A percentile compares a stretch with the other conserved stretches of the same genome.
Evolutionary conservation across 768 basidiomycete species (phyloP).

Genomic region (Leccinum obscurum): DNA sequence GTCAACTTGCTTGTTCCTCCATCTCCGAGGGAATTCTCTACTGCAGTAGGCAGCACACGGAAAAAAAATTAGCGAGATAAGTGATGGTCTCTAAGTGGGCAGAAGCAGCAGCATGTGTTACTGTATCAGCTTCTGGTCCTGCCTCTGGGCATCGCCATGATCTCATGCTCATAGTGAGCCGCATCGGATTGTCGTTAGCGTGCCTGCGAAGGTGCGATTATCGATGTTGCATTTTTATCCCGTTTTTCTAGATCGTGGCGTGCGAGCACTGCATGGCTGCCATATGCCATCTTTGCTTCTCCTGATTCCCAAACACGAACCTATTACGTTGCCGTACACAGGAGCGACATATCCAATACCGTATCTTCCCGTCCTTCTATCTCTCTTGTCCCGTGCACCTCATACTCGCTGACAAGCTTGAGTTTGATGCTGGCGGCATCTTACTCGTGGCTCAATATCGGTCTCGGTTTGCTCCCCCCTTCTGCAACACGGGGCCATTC

Average conservation of each 20-base stretch:
- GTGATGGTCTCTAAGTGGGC: conserved; percentile 30
- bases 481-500: conserved; percentile 9
- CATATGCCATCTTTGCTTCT: conserved; percentile 25
- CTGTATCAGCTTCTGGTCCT: conserved; percentile 25
- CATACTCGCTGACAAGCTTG: conserved; percentile 17
- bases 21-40: conserved; percentile 26
- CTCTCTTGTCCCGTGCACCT: conserved; percentile 5
- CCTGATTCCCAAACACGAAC: conserved; percentile 18
- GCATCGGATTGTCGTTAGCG: conserved; percentile 2
- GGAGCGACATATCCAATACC: conserved; percentile 7
- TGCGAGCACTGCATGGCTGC: conserved; percentile 20
- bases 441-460: not conserved
- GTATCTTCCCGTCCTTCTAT: conserved; percentile 12
- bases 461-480: conserved; percentile 2
- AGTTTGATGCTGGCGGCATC: conserved; percentile 15
- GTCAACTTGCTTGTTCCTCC: not conserved
- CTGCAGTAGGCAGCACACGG: conserved; percentile 14
- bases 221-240: conserved; percentile 18
- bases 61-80: conserved; percentile 24
- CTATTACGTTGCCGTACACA: conserved; percentile 27
- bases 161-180: conserved; percentile 16
- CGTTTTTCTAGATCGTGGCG: conserved; percentile 11
- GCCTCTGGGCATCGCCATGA: conserved; percentile 24
- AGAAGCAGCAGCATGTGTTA: conserved; percentile 26
- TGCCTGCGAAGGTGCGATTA: conserved; percentile 17